These are phyloP conservation scores for Zygotorulaspora danielsina DNA, from an alignment of 805 yeast species.

Conservation along the genomic window DNA sequence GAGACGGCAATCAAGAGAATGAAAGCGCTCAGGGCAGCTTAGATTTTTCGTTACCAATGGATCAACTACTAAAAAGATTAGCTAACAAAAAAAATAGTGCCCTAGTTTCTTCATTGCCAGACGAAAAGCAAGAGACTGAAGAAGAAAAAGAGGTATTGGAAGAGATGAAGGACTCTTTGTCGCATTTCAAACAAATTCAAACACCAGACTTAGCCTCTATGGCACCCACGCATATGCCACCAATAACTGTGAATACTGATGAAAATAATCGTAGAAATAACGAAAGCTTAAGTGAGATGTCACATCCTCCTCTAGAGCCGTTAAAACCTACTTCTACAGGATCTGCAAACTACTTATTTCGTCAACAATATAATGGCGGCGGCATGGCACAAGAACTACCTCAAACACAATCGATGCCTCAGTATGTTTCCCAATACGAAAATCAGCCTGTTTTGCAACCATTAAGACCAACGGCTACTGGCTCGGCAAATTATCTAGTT, in stretches of 20 bases:
- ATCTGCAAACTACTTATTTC: constrained; percentile 32
- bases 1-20: constrained; percentile 18
- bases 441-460: constrained; percentile 18
- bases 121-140: constrained; percentile 41
- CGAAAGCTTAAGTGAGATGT: constrained; percentile 1
- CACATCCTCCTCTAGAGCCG: constrained; percentile 30
- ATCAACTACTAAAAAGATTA: constrained; percentile 53
- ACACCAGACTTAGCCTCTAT: constrained; percentile 57
- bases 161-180: constrained; percentile 71
- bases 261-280: background rate
- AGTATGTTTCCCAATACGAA: background rate
- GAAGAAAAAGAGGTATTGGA: constrained; percentile 68
- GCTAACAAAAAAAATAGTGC: constrained; percentile 30
- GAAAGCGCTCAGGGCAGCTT: constrained; percentile 32
- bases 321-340: constrained; percentile 36
- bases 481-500: constrained; percentile 38
- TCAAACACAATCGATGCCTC: background rate
- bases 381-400: background rate
- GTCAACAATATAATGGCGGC: constrained; percentile 20
- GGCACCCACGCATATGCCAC: constrained; percentile 9
- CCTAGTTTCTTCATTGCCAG: constrained; percentile 32
- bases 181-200: constrained; percentile 66
- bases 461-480: constrained; percentile 39
- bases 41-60: constrained; percentile 73
- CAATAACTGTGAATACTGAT: constrained; percentile 2